Conservation (phyloP, 345 rosid genomes). For the Eucalyptus pauciflora region DNA sequence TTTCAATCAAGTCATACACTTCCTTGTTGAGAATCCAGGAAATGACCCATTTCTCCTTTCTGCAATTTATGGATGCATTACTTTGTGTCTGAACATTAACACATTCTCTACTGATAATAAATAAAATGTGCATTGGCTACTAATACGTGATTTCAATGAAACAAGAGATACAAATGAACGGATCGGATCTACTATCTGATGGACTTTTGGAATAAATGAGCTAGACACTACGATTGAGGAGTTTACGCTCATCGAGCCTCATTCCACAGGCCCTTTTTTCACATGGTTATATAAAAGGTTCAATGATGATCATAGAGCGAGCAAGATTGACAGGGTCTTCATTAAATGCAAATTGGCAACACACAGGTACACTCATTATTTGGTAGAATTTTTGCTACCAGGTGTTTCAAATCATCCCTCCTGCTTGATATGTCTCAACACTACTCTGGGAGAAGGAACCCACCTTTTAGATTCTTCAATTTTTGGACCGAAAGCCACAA, state of each 20-base stretch:
- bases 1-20: too few species aligned
- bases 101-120: neutral
- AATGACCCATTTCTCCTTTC: neutral
- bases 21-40: too few species aligned
- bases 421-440: neutral
- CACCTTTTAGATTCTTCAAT: neutral
- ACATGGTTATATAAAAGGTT: neutral
- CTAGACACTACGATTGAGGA: neutral
- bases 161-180: neutral
- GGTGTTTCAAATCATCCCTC: neutral
- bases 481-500: neutral
- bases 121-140: neutral
- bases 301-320: neutral
- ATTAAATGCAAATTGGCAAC: neutral
- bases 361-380: neutral
- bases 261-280: neutral
- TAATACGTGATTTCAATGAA: neutral
- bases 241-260: neutral
- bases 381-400: neutral
- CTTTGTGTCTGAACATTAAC: neutral
- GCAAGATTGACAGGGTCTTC: neutral
- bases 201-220: neutral
- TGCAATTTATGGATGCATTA: neutral
- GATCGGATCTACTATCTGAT: neutral
- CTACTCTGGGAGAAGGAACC: neutral